A percentile compares a stretch with the other conserved stretches of the same genome.
Conservation (phyloP, 1,139 yeast genomes). For the Nematodospora anomalae region DNA sequence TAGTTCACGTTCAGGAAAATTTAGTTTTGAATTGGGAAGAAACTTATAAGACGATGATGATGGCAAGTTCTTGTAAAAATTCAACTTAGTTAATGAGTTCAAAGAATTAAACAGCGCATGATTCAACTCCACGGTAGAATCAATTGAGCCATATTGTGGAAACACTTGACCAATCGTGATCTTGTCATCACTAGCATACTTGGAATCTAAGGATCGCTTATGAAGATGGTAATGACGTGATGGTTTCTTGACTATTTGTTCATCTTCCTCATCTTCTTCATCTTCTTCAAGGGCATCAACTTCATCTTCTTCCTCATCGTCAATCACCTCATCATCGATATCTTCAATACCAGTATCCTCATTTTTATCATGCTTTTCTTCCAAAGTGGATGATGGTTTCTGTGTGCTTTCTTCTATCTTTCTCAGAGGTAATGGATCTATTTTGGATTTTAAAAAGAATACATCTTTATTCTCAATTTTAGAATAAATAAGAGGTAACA, state of each 20-base stretch:
- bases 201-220: slow-evolving; percentile 5
- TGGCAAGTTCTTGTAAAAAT: slow-evolving; percentile 30
- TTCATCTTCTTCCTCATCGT: slow-evolving; percentile 10
- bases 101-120: slow-evolving; percentile 41
- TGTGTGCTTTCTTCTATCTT: background rate
- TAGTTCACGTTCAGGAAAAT: slow-evolving; percentile 32
- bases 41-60: slow-evolving; percentile 20
- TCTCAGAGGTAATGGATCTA: background rate
- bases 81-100: slow-evolving; percentile 36
- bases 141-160: slow-evolving; percentile 43
- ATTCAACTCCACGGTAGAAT: slow-evolving; percentile 27
- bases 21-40: slow-evolving; percentile 31
- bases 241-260: slow-evolving; percentile 3
- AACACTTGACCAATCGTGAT: slow-evolving; percentile 42
- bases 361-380: slow-evolving; percentile 6
- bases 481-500: slow-evolving; percentile 22
- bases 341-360: slow-evolving; percentile 3
- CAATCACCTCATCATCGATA: slow-evolving; percentile 8
- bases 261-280: slow-evolving; percentile 10
- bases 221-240: slow-evolving; percentile 6
- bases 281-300: slow-evolving; percentile 11
- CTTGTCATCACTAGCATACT: slow-evolving; percentile 19
- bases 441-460: slow-evolving; percentile 6
- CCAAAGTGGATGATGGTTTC: background rate
- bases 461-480: slow-evolving; percentile 16